Base-by-base conservation (phyloP, 2,329 filamentous ascomycete genomes). In the Rutstroemia sp. region DNA sequence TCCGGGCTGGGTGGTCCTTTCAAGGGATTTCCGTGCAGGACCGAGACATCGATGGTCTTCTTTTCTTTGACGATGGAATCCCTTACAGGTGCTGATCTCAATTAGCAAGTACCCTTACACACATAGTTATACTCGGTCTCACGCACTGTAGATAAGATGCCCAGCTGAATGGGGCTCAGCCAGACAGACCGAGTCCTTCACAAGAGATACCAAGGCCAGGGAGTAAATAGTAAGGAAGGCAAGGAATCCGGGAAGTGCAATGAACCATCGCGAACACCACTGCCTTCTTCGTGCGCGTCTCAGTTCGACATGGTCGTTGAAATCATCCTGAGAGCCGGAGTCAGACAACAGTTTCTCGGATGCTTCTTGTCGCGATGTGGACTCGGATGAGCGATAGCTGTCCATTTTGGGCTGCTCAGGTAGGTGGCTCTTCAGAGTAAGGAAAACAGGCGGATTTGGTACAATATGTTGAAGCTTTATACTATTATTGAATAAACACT, bases 1-100 rank as follows among this genome's bases (percentile, higher is more conserved):
- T 56, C 53, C 12, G 53, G 53, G 27, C 53, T 44, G 42, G 53
- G 53, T 10, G 19, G 23, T 4, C 53, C 53, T 34, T 34, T 38
- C 5, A 34, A 49, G n/a, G 27, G 23, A 37, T 38, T 0, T 47
- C 21, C 17, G 16, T 47, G 44, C 6, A 47, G 44, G n/a, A 47
- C 44, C 44, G 44, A 19, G 21, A 25, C 44, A 47, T 47, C 44
- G 21, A 47, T 19, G n/a, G 21, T 47, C 21, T 25, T 47, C 21
- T 25, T 19, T 47, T 47, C 44, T 47, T 25, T 47, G 44, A 25
- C 8, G 21, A 47, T 25, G n/a, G 44, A 17, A 9, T 47, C 44
- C 21, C 44, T 10, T 47, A 25, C 8, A 47, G 44, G 44, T 47
- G 44, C 44, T 47, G 14, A 8, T 12, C n/a, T 47, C 10, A 12